Base-by-base conservation (phyloP, 1,284 basidiomycete species). In the Cronartium quercuum region DNA sequence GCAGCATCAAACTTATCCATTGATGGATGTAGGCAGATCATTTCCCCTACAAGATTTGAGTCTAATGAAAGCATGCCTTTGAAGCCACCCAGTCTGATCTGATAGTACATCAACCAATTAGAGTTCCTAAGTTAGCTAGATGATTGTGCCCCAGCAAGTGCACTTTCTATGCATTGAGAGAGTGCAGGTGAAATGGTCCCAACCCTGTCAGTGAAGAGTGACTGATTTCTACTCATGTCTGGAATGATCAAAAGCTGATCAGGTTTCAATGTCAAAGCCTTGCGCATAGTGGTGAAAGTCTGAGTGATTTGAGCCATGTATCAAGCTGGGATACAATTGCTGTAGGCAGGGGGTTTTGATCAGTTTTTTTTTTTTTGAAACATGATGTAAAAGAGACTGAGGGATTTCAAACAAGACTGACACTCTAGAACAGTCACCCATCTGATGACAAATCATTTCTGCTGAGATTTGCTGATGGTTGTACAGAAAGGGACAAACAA, bases 221-320 rank as follows among this genome's bases (percentile, higher is more conserved):
- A 86, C 64, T 77, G 71, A 68, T 69, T 67, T 18, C 64, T 79
- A 42, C 78, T 24, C 78, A 89, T 86, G 79, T 90, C 89, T 0
- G 77, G 66, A 0, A 84, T 66, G 1, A 77, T 10, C 5, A 85
- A 68, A 13, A 90, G 83, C 77, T 89, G 85, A 55, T 84, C 78
- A n/a, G 81, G 81, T 2, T 76, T 76, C 60, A 91, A 86, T 18
- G 81, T 81, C 37, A 91, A 85, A 0, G 89, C 89, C 0, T 88
- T 87, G 78, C 90, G 87, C 1, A 91, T 92, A 0, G 88, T 88
- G 0, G 89, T 90, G 79, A 92, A 92, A 0, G 90, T 90, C 81
- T 91, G 91, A 9, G 89, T 88, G 78, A 92, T 83, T 37, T 91
- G 85, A n/a, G 90, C 91, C 10, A 90, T 90, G 79, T 87, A 91